These are phyloP conservation scores for Wickerhamiella azyma DNA, from an alignment of 805 yeast species.

Conservation along the genomic window DNA sequence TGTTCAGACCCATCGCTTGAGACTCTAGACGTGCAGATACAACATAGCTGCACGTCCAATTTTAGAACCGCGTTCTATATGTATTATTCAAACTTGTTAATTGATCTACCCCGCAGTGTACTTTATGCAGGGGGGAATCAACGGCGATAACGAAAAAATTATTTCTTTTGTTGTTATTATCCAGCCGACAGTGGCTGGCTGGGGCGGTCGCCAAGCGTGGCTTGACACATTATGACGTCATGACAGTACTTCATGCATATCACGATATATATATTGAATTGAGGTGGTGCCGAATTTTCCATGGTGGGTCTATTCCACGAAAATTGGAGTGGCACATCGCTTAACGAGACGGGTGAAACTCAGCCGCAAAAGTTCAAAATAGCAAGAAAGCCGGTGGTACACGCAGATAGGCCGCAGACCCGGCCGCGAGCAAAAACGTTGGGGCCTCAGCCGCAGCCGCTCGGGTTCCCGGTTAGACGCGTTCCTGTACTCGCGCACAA, in stretches of 20 bases:
- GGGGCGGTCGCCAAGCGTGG: neutral
- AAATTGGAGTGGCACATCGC: slow-evolving; percentile 6
- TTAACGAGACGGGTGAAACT: neutral
- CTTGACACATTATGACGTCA: neutral
- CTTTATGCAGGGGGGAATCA: too few relatives aligned
- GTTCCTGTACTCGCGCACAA: slow-evolving; percentile 1
- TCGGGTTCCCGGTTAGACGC: neutral
- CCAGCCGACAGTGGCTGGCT: neutral
- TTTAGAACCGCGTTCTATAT: neutral
- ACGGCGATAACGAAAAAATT: too few relatives aligned
- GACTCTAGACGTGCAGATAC: too few relatives aligned
- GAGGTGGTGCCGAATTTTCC: neutral
- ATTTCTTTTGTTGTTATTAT: too few relatives aligned
- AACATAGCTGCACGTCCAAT: neutral
- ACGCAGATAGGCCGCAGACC: neutral
- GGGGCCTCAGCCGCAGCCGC: slow-evolving; percentile 1
- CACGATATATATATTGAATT: neutral
- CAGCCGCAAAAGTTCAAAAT: neutral
- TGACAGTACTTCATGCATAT: neutral
- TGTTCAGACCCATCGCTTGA: too few relatives aligned
- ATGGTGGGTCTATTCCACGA: slow-evolving; percentile 7
- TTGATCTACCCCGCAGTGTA: too few relatives aligned
- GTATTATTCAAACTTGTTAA: neutral
- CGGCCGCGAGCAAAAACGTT: slow-evolving; percentile 1
- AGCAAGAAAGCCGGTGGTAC: slow-evolving; percentile 4